These are phyloP conservation scores for Nicotiana obtusifolia DNA, from an alignment of 257 asterid species.

Conservation along the genomic window DNA sequence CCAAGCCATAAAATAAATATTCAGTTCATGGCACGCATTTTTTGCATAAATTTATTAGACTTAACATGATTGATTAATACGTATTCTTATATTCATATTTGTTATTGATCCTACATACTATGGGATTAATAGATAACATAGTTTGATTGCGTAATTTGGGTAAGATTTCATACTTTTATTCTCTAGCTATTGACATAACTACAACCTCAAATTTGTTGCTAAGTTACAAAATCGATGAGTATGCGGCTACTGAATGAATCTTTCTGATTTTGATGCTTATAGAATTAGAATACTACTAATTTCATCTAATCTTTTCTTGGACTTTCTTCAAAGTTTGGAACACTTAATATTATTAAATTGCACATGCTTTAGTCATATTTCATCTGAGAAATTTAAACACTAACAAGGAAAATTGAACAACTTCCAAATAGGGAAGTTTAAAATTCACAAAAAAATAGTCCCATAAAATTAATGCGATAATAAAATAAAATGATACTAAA, in stretches of 20 bases:
- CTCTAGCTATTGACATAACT: not conserved
- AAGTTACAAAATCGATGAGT: not conserved
- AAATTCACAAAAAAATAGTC: conserved; percentile 1
- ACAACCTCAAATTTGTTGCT: not conserved
- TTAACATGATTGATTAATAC: no score
- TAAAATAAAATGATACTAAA: not conserved
- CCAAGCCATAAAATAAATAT: no score
- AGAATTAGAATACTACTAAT: not conserved
- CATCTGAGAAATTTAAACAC: no score
- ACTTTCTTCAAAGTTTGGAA: not conserved
- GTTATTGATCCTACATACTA: not conserved
- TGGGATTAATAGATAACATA: no score
- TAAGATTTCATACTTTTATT: no score
- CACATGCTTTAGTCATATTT: not conserved
- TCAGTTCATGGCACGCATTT: no score
- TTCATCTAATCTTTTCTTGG: not conserved
- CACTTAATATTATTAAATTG: not conserved
- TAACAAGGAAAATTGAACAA: not conserved
- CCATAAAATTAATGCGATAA: conserved; percentile 15
- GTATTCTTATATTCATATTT: not conserved
- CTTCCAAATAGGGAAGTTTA: not conserved
- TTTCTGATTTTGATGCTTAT: no score
- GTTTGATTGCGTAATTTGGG: no score
- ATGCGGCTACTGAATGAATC: no score
- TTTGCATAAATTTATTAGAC: not conserved